Evolutionary conservation across 805 yeast species (phyloP), one percentile per base, ranked within the genome.

Genomic region (Starmerella khaoyaiensis): DNA sequence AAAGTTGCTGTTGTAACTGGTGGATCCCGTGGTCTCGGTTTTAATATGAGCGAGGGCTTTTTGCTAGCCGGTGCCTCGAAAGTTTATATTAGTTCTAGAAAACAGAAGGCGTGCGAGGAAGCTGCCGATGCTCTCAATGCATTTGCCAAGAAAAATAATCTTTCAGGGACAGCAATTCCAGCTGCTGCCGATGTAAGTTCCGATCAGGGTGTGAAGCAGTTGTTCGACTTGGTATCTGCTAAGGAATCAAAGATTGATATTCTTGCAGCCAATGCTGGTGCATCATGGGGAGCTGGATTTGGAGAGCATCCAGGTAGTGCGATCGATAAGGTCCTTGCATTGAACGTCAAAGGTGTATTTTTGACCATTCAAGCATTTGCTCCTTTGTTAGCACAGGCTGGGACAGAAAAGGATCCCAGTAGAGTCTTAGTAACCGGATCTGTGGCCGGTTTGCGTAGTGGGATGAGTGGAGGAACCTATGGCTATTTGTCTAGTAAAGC

Each of bases 401-500:
- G 76, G 4, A 50, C 62, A 7, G 49, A 62, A 6, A 68, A 62
- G 28, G 79, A 74, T 45, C 83, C 87, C 5, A 57, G 80, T 17
- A 65, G 86, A 44, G 65, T 77, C 6, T 47, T 78, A 37, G 67
- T 77, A 41, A 74, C 73, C 63, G 76, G 82, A 3, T 77, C 84
- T 1, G 67, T 75, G 22, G 74, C 78, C 1, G 76, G 78, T 1
- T 54, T 67, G 16, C 57, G 67, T 14, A 45, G 60, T 14, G 65
- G 67, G 17, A 36, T 52, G 28, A 44, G 51, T 15, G 70, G 65
- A 4, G 79, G 79, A 11, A 68, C 78, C 7, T 79, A 72, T 49
- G 86, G 86, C 5, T 78, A 78, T 56, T 52, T 68, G 30, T 79
- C 84, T 14, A 76, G 84, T 28, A 78, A 78, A 56, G 80, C 84